These are phyloP conservation scores for Piper longum DNA, from an alignment of 164 flowering plant species.

Conservation along the genomic window DNA sequence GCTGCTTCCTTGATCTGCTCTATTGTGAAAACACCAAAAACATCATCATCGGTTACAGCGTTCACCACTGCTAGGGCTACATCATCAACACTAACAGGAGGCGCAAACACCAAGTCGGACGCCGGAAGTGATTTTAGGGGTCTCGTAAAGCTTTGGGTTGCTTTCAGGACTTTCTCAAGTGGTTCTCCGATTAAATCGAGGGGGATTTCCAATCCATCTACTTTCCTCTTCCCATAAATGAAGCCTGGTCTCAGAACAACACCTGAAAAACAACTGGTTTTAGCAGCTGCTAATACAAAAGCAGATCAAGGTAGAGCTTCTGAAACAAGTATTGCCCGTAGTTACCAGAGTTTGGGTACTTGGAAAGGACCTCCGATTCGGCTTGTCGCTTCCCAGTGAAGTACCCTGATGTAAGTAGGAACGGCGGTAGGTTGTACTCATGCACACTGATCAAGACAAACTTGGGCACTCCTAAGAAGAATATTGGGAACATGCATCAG, in stretches of 20 bases:
- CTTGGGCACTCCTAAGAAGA: constrained; percentile 70
- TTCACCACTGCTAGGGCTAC: constrained; percentile 69
- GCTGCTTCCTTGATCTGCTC: constrained; percentile 97
- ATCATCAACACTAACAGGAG: constrained; percentile 83
- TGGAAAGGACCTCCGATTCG: constrained; percentile 83
- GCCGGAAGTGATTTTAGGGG: constrained; percentile 80
- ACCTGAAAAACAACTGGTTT: constrained; percentile 24
- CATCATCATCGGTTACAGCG: constrained; percentile 64
- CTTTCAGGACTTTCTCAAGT: constrained; percentile 48
- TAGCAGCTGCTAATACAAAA: too few species aligned
- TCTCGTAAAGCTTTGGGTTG: constrained; percentile 46
- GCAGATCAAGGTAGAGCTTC: too few species aligned
- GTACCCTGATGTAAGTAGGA: constrained; percentile 70
- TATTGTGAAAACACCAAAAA: constrained; percentile 84
- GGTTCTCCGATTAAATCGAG: constrained; percentile 82
- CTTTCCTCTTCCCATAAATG: constrained; percentile 82
- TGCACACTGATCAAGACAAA: constrained; percentile 89
- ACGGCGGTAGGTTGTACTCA: constrained; percentile 83
- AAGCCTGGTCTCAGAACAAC: constrained; percentile 87
- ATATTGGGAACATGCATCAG: not conserved
- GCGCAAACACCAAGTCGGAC: constrained; percentile 80
- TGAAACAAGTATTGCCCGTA: too few species aligned
- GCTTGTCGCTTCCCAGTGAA: constrained; percentile 95
- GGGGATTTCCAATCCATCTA: constrained; percentile 77
- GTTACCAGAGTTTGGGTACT: constrained; percentile 31